These are phyloP conservation scores for Termitomyces titanicus DNA, from an alignment of 768 basidiomycete species.

Conservation along the genomic window DNA sequence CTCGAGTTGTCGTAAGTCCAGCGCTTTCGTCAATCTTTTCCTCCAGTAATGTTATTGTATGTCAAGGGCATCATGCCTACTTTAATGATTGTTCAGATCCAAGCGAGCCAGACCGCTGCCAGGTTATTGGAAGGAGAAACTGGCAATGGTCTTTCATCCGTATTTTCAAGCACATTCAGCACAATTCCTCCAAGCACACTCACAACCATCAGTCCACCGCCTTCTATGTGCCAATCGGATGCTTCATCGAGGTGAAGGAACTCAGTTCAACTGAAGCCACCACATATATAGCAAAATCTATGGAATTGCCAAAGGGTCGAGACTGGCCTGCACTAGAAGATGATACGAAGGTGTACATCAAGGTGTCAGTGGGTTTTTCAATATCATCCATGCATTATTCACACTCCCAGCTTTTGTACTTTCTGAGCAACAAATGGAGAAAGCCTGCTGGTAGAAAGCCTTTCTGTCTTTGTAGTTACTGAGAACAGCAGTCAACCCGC, in stretches of 20 bases:
- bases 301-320: too few relatives aligned
- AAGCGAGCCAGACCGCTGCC: not conserved
- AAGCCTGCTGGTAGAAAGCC: too few relatives aligned
- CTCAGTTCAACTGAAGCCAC: not conserved
- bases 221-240: not conserved
- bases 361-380: too few relatives aligned
- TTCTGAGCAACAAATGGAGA: too few relatives aligned
- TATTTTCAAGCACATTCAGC: not conserved
- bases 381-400: too few relatives aligned
- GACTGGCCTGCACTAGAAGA: not conserved
- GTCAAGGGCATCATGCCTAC: not conserved
- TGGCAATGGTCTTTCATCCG: not conserved
- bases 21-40: not conserved
- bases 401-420: too few relatives aligned
- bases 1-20: not conserved
- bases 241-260: not conserved
- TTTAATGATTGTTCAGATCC: not conserved
- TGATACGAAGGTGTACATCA: not conserved
- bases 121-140: not conserved
- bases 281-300: not conserved
- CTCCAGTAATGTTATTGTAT: not conserved
- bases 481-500: too few relatives aligned
- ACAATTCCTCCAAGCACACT: not conserved
- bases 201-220: not conserved
- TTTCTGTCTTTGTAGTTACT: too few relatives aligned